These are phyloP conservation scores for Harrya chromipes DNA, from an alignment of 768 basidiomycete species.

Conservation along the genomic window DNA sequence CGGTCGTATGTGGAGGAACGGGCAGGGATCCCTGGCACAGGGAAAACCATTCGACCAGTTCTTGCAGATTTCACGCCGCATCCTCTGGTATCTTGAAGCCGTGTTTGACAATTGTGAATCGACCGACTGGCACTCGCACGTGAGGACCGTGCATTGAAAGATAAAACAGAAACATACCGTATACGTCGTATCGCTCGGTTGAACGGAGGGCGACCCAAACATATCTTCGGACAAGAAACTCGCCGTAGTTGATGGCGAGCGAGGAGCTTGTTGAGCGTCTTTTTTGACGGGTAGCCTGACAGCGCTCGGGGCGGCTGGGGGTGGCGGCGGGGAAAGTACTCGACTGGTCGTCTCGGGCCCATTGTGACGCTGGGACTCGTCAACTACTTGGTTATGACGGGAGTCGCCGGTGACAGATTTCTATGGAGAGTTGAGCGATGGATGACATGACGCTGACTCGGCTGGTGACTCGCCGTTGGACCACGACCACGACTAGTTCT, in stretches of 20 bases:
- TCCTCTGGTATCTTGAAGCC: neutral
- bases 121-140: slow-evolving; percentile 12
- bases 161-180: slow-evolving; percentile 11
- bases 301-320: neutral
- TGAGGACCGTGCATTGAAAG: neutral
- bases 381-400: neutral
- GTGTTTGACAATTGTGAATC: slow-evolving; percentile 9
- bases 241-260: slow-evolving; percentile 9
- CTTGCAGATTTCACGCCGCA: neutral
- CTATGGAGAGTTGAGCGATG: slow-evolving; percentile 2
- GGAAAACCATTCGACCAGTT: neutral
- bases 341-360: neutral
- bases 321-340: slow-evolving; percentile 7
- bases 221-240: slow-evolving; percentile 20
- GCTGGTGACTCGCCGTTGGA: slow-evolving; percentile 3
- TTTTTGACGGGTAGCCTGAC: slow-evolving; percentile 12
- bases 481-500: neutral
- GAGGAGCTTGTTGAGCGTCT: neutral
- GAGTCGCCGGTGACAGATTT: neutral
- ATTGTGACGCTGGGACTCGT: slow-evolving; percentile 6
- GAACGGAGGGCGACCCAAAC: slow-evolving; percentile 11
- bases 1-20: slow-evolving; percentile 7
- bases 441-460: neutral
- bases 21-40: neutral
- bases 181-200: slow-evolving; percentile 17